Percentiles rank a stretch among this genome's conserved stretches.
These are phyloP conservation scores for Fusarium circinatum DNA, from an alignment of 2,329 filamentous ascomycete genomes.

Conservation along the genomic window DNA sequence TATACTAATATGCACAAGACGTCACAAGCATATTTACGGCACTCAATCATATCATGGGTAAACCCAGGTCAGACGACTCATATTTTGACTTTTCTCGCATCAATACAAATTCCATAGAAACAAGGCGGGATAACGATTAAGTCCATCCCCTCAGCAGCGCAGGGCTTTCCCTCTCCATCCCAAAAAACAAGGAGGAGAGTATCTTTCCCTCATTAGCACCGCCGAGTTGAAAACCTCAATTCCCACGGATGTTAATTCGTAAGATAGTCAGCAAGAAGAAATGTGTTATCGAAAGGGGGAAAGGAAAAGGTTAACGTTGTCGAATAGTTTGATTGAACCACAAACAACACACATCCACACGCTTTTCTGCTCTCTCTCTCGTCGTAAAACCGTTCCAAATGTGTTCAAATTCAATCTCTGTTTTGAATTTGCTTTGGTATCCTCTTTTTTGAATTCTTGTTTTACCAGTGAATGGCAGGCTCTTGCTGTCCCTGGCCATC, in stretches of 20 bases:
- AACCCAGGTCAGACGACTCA: slow-evolving; percentile 39
- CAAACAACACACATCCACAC: slow-evolving; percentile 37
- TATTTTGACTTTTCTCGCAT: slow-evolving; percentile 43
- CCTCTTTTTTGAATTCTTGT: slow-evolving; percentile 28
- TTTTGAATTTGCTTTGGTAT: slow-evolving; percentile 30
- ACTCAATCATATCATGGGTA: slow-evolving; percentile 36
- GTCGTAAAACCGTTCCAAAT: slow-evolving; percentile 23
- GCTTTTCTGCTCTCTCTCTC: slow-evolving; percentile 29
- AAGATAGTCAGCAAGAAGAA: slow-evolving; percentile 42
- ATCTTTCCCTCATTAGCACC: slow-evolving; percentile 99
- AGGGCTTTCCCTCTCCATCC: slow-evolving; percentile 93
- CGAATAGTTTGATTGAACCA: slow-evolving; percentile 42
- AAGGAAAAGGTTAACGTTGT: slow-evolving; percentile 31
- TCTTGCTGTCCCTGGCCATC: not conserved
- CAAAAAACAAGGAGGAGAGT: slow-evolving; percentile 64
- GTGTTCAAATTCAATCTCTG: slow-evolving; percentile 16
- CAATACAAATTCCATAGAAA: slow-evolving; percentile 39
- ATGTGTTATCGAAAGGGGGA: slow-evolving; percentile 13
- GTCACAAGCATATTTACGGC: slow-evolving; percentile 11
- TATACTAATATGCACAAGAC: not conserved
- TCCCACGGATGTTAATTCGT: slow-evolving; percentile 24
- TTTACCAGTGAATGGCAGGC: slow-evolving; percentile 31
- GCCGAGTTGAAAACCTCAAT: slow-evolving; percentile 65
- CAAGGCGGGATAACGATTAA: slow-evolving; percentile 83
- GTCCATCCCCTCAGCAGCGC: slow-evolving; percentile 86